A percentile compares a stretch with the other conserved stretches of the same genome.
Evolutionary conservation across 2,329 filamentous ascomycete species (phyloP).

Genomic region (Neofusicoccum ribis): DNA sequence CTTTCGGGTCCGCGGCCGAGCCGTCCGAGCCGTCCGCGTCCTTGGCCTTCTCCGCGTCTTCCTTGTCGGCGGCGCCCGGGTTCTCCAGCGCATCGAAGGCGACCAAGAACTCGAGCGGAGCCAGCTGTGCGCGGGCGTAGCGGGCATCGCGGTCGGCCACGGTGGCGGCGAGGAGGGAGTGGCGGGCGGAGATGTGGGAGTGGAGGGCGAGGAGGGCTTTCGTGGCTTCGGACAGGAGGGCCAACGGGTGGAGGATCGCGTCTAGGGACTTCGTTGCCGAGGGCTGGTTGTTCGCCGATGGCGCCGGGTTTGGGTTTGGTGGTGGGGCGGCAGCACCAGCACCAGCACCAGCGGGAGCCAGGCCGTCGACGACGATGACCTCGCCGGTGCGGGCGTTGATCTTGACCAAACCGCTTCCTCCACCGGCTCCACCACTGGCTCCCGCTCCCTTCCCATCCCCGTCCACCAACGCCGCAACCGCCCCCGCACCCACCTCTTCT

Average conservation of each 20-base stretch:
- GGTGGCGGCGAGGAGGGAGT: slow-evolving; percentile 51
- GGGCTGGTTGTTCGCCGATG: too few relatives aligned
- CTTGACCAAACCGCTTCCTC: neutral
- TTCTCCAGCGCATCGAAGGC: slow-evolving; percentile 52
- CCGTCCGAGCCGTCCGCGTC: slow-evolving; percentile 30
- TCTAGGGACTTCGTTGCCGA: neutral
- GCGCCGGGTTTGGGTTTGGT: neutral
- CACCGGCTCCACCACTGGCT: neutral
- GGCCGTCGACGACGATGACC: slow-evolving; percentile 23
- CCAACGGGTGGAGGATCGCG: slow-evolving; percentile 20
- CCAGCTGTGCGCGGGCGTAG: slow-evolving; percentile 56
- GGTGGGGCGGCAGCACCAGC: neutral
- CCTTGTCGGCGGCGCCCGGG: slow-evolving; percentile 31
- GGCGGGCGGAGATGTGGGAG: slow-evolving; percentile 49
- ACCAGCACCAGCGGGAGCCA: neutral
- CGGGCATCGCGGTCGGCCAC: slow-evolving; percentile 56
- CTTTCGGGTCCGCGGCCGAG: slow-evolving; percentile 26
- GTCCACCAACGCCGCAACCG: neutral
- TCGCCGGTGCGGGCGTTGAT: slow-evolving; percentile 43
- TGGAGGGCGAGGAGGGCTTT: slow-evolving; percentile 40
- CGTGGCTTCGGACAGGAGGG: too few relatives aligned
- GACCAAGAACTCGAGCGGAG: slow-evolving; percentile 55
- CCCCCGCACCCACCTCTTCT: neutral
- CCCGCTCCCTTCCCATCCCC: neutral
- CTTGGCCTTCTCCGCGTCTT: slow-evolving; percentile 21